Percentiles rank a stretch among this genome's conserved stretches.
Evolutionary conservation across 306 rosid genomes (phyloP).

Genomic region (Begonia masoniana): DNA sequence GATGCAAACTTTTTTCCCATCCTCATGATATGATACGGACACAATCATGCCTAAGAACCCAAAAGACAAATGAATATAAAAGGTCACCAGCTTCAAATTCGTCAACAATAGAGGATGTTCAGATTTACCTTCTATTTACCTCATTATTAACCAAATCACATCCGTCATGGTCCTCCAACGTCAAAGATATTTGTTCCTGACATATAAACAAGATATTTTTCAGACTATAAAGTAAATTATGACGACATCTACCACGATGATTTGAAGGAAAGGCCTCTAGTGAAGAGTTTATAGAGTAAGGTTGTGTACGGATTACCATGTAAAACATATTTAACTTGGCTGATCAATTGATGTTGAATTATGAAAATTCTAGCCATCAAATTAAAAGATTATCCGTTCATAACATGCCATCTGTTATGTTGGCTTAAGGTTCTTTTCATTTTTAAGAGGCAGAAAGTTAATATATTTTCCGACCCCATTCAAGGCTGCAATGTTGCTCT

Average conservation of each 20-base stretch:
- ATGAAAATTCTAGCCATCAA: too few species aligned
- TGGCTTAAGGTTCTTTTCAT: not conserved
- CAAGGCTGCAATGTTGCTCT: slow-evolving; percentile 33
- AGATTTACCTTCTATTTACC: slow-evolving; percentile 29
- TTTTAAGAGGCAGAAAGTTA: not conserved
- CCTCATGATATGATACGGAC: too few species aligned
- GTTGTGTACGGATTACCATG: too few species aligned
- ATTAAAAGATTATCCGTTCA: too few species aligned
- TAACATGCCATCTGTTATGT: too few species aligned
- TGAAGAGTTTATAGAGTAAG: not conserved
- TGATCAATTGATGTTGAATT: too few species aligned
- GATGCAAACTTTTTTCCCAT: too few species aligned
- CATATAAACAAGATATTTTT: slow-evolving; percentile 14
- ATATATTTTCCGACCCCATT: slow-evolving; percentile 40
- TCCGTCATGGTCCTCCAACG: slow-evolving; percentile 31
- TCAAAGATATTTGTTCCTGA: slow-evolving; percentile 46
- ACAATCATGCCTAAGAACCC: too few species aligned
- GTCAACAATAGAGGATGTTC: too few species aligned
- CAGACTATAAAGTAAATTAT: not conserved
- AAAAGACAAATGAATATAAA: too few species aligned
- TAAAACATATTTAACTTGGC: too few species aligned
- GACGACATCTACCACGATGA: slow-evolving; percentile 7
- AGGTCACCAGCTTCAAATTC: too few species aligned
- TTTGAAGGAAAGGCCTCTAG: not conserved
- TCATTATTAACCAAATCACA: slow-evolving; percentile 12